Percentiles rank a stretch among this genome's conserved stretches.
These are phyloP conservation scores for Candolleomyces eurysporus DNA, from an alignment of 768 basidiomycete genomes.

Conservation along the genomic window DNA sequence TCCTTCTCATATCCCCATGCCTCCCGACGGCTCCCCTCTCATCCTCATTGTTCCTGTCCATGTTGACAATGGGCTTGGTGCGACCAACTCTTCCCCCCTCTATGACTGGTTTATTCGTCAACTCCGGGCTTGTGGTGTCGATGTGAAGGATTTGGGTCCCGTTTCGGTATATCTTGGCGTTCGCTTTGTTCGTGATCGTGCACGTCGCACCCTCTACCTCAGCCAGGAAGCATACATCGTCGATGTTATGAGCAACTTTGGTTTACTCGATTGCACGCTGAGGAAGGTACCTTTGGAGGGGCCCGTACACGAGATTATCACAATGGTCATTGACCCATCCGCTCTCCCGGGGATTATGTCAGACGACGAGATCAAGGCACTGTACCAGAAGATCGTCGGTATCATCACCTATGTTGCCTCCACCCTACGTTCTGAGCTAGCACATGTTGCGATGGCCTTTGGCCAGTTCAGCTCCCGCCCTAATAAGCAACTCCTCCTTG, in stretches of 20 bases:
- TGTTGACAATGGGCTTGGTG: constrained; percentile 22
- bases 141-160: constrained; percentile 16
- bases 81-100: constrained; percentile 14
- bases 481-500: constrained; percentile 22
- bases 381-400: no score
- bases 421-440: no score
- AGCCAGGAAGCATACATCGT: constrained; percentile 8
- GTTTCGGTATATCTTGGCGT: constrained; percentile 9
- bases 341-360: constrained; percentile 12
- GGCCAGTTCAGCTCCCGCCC: constrained; percentile 29
- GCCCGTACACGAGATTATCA: neutral
- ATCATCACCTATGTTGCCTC: no score
- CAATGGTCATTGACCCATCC: neutral
- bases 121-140: no score
- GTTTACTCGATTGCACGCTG: constrained; percentile 12
- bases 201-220: constrained; percentile 2
- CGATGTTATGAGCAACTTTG: constrained; percentile 12
- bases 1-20: constrained; percentile 13
- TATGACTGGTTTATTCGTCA: constrained; percentile 17
- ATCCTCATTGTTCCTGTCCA: constrained; percentile 23
- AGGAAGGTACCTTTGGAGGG: constrained; percentile 1
- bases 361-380: no score
- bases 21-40: constrained; percentile 11
- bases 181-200: constrained; percentile 10
- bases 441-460: constrained; percentile 26